A percentile compares a stretch with the other conserved stretches of the same genome.
Evolutionary conservation across 192 early-diverging fungal species (phyloP).

Genomic region (Backusella mclennaniae): DNA sequence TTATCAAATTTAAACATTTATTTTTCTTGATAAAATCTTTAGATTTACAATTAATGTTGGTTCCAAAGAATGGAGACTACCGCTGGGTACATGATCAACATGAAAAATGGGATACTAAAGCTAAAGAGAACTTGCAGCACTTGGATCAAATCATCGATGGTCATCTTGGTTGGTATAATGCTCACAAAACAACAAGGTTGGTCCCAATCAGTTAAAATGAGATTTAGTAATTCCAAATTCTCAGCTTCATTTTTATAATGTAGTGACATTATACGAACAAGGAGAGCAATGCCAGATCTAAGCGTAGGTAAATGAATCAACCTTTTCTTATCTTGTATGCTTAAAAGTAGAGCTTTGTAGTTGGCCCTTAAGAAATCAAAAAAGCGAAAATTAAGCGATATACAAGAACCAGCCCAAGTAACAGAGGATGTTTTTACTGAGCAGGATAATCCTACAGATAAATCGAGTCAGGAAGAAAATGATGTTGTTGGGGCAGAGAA

Average conservation of each 20-base stretch:
- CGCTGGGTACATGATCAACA: not conserved
- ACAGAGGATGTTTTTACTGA: not conserved
- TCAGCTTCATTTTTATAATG: not conserved
- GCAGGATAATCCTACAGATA: not conserved
- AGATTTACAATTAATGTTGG: not conserved
- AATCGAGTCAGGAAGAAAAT: not conserved
- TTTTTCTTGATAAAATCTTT: not conserved
- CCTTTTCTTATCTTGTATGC: not conserved
- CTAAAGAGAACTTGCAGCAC: not conserved
- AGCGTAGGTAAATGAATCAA: not conserved
- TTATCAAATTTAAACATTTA: not conserved
- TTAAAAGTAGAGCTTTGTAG: not conserved
- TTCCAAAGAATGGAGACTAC: not conserved
- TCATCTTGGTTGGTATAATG: not conserved
- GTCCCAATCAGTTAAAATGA: not conserved
- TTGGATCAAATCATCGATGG: slow-evolving; percentile 2
- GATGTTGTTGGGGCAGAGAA: not conserved
- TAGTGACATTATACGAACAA: not conserved
- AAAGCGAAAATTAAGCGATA: not conserved
- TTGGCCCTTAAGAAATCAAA: not conserved
- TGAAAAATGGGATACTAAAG: not conserved
- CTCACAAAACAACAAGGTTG: not conserved
- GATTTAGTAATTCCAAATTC: not conserved
- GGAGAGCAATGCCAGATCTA: not conserved
- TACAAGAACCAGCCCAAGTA: not conserved